These are phyloP conservation scores for Camellia sinensis DNA, from an alignment of 148 eudicot species.

Conservation along the genomic window DNA sequence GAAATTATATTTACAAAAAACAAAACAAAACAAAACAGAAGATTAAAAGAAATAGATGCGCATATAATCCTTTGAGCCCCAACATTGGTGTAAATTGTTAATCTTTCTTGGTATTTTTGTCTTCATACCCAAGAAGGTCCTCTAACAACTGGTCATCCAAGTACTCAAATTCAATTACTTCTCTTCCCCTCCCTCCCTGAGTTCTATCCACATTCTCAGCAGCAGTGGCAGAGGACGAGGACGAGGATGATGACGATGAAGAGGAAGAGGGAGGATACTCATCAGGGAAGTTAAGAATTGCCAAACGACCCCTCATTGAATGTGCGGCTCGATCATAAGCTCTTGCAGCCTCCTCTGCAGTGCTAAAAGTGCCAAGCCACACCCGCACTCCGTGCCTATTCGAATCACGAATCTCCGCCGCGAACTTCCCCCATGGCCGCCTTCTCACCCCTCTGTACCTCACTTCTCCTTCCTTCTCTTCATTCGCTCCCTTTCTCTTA, in stretches of 20 bases:
- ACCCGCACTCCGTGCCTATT: constrained; percentile 14
- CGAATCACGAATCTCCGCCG: constrained; percentile 29
- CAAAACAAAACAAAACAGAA: neutral
- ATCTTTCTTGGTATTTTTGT: constrained; percentile 8
- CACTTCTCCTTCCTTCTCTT: constrained; percentile 3
- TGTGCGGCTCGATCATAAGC: constrained; percentile 24
- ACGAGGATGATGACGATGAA: neutral
- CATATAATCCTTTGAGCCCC: neutral
- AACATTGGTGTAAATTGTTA: neutral
- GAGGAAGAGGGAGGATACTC: constrained; percentile 26
- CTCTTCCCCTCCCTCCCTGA: neutral
- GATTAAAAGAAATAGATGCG: neutral
- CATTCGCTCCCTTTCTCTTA: neutral
- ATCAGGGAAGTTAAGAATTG: constrained; percentile 32
- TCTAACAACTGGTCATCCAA: constrained; percentile 33
- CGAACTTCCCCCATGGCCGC: constrained; percentile 35
- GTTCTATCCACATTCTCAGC: neutral
- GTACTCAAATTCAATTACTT: constrained; percentile 35
- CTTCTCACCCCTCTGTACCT: constrained; percentile 23
- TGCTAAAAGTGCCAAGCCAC: constrained; percentile 30
- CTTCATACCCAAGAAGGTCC: constrained; percentile 32
- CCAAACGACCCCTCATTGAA: constrained; percentile 19
- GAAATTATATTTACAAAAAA: no score
- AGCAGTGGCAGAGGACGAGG: neutral
- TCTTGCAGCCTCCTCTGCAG: constrained; percentile 21